These are phyloP conservation scores for Blastobotrys chiropterorum DNA, from an alignment of 805 yeast genomes.

Conservation along the genomic window DNA sequence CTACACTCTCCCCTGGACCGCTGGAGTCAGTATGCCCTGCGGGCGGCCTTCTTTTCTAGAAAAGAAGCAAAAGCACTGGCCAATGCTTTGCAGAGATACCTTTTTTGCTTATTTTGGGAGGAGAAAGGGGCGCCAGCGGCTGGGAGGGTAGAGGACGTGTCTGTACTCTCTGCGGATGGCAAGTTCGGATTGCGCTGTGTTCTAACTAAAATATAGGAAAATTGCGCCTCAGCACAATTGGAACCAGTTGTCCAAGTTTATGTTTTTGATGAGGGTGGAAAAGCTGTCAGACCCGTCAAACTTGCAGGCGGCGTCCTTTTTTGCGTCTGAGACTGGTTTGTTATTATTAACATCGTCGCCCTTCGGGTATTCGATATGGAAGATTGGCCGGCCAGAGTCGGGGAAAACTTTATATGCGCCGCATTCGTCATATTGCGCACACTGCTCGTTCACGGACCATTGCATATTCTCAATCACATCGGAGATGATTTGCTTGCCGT, in stretches of 20 bases:
- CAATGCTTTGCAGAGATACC: too few relatives aligned
- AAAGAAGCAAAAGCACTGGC: too few relatives aligned
- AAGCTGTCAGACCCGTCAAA: conserved; percentile 12
- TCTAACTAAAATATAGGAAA: too few relatives aligned
- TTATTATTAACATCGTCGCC: conserved; percentile 16
- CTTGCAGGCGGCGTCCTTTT: conserved; percentile 9
- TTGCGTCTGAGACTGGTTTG: conserved; percentile 9
- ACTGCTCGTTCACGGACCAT: conserved; percentile 29
- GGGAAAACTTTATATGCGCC: conserved; percentile 17
- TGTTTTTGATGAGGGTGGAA: conserved; percentile 24
- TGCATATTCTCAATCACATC: conserved; percentile 21
- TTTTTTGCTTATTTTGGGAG: too few relatives aligned
- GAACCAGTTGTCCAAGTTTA: conserved; percentile 25
- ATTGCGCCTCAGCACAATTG: conserved; percentile 13
- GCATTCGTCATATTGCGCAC: conserved; percentile 28
- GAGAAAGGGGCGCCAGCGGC: too few relatives aligned
- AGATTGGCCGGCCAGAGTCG: conserved; percentile 21
- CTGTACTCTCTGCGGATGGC: too few relatives aligned
- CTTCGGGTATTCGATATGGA: conserved; percentile 29
- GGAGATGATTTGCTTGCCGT: conserved; percentile 24
- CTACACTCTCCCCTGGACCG: too few relatives aligned
- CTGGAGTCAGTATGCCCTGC: too few relatives aligned
- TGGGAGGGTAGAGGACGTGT: too few relatives aligned
- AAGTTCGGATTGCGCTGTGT: too few relatives aligned
- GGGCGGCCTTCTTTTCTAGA: too few relatives aligned